These are phyloP conservation scores for Durusdinium trenchii DNA, from an alignment of 73 alveolate species.

Conservation along the genomic window DNA sequence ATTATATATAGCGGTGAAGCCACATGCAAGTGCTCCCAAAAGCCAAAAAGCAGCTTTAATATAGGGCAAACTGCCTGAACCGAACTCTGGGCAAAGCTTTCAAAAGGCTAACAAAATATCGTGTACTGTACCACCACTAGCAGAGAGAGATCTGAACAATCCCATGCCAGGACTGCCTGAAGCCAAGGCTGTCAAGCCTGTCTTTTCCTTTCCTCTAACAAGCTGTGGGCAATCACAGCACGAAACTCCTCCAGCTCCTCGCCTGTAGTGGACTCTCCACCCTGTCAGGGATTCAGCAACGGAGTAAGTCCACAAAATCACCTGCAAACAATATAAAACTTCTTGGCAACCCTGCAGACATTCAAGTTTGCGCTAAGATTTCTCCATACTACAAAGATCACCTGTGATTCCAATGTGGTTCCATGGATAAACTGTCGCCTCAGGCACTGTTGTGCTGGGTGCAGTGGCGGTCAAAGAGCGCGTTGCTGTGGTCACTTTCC, in stretches of 20 bases:
- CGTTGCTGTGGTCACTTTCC: not conserved
- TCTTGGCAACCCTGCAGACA: not conserved
- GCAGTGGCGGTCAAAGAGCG: constrained; percentile 9
- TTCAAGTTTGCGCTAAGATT: not conserved
- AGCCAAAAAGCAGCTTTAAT: too few relatives aligned
- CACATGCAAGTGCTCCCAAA: too few relatives aligned
- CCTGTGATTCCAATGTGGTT: not conserved
- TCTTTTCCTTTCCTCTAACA: too few relatives aligned
- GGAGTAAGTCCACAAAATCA: not conserved
- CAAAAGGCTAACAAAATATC: too few relatives aligned
- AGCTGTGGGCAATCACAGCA: not conserved
- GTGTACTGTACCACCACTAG: not conserved
- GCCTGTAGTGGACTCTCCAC: constrained; percentile 11
- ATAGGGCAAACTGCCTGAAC: too few relatives aligned
- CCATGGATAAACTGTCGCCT: not conserved
- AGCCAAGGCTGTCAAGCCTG: constrained; percentile 6
- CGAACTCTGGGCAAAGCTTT: too few relatives aligned
- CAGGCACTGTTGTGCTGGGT: constrained; percentile 31
- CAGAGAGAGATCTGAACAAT: not conserved
- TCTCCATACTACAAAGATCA: not conserved
- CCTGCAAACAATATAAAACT: too few relatives aligned
- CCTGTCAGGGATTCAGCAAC: not conserved
- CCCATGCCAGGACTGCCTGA: not conserved
- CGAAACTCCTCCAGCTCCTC: not conserved
- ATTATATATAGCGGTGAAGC: too few relatives aligned